These are phyloP conservation scores for Selaginella tamariscina DNA, from an alignment of 75 land plant species.

Conservation along the genomic window DNA sequence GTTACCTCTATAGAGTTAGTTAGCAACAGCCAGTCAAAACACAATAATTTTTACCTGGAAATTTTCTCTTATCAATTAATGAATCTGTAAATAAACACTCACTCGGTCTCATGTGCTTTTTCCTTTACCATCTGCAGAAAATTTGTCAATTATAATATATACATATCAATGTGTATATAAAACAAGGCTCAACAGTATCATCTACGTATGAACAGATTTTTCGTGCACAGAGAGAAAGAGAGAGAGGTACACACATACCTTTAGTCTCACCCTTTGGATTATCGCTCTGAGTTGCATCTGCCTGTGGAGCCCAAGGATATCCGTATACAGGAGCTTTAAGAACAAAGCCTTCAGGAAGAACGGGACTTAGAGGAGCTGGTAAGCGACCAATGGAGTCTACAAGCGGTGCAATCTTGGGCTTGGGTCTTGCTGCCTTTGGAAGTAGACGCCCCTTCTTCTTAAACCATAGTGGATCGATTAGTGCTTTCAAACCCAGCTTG, in stretches of 20 bases:
- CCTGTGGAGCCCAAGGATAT: background rate
- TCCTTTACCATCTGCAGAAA: too few relatives aligned
- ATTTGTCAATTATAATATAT: too few relatives aligned
- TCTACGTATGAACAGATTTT: too few relatives aligned
- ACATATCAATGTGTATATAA: too few relatives aligned
- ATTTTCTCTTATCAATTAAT: too few relatives aligned
- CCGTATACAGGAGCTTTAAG: background rate
- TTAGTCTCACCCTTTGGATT: background rate
- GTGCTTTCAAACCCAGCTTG: constrained; percentile 62
- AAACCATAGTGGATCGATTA: constrained; percentile 88
- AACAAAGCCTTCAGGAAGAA: background rate
- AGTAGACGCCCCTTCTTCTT: constrained; percentile 74
- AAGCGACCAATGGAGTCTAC: constrained; percentile 83
- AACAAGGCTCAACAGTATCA: too few relatives aligned
- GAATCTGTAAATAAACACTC: too few relatives aligned
- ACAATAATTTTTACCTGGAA: too few relatives aligned
- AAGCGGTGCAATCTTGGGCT: constrained; percentile 55
- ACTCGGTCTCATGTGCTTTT: too few relatives aligned
- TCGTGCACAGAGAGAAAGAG: too few relatives aligned
- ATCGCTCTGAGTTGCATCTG: background rate
- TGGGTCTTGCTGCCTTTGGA: constrained; percentile 70
- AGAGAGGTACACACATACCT: background rate
- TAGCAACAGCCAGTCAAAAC: too few relatives aligned
- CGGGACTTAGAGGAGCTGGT: constrained; percentile 71
- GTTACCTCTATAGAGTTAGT: too few relatives aligned